Evolutionary conservation across 1,139 yeast species (phyloP).

Genomic region (Entelexis sorbosivorans): DNA sequence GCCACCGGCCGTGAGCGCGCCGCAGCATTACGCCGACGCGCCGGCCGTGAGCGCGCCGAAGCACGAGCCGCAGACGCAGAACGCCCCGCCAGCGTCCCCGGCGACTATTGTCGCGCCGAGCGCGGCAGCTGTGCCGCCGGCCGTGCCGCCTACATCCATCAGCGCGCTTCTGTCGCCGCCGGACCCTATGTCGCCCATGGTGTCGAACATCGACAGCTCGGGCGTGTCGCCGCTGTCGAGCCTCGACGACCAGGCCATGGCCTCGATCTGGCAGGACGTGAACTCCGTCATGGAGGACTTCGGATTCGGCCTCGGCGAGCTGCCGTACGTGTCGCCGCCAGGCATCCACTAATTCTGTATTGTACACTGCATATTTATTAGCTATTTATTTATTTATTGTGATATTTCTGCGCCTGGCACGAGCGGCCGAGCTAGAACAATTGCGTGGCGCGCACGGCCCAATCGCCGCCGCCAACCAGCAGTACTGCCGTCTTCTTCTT

Average conservation of each 20-base stretch:
- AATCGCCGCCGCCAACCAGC: no score
- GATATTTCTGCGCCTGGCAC: no score
- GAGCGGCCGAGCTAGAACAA: no score
- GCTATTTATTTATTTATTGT: neutral
- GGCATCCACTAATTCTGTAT: neutral
- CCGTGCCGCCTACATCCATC: slow-evolving; percentile 5
- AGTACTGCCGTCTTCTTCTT: no score
- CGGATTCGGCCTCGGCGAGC: slow-evolving; percentile 44
- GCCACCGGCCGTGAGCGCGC: no score
- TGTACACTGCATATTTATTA: neutral
- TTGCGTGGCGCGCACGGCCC: no score
- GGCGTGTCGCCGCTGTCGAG: neutral
- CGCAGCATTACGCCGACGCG: neutral
- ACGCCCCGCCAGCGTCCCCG: neutral
- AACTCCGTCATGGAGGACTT: slow-evolving; percentile 89
- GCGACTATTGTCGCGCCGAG: neutral
- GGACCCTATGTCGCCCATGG: slow-evolving; percentile 13
- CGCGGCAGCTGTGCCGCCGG: neutral
- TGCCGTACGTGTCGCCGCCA: slow-evolving; percentile 21
- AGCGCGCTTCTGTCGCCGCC: slow-evolving; percentile 11
- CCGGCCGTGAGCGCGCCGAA: no score
- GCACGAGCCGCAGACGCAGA: neutral
- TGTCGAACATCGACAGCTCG: slow-evolving; percentile 2
- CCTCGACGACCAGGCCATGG: slow-evolving; percentile 11
- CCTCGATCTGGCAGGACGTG: slow-evolving; percentile 66